A percentile compares a stretch with the other conserved stretches of the same genome.
Evolutionary conservation across 371 early-diverging fungal species (phyloP).

Genomic region (Mucor racemosus): DNA sequence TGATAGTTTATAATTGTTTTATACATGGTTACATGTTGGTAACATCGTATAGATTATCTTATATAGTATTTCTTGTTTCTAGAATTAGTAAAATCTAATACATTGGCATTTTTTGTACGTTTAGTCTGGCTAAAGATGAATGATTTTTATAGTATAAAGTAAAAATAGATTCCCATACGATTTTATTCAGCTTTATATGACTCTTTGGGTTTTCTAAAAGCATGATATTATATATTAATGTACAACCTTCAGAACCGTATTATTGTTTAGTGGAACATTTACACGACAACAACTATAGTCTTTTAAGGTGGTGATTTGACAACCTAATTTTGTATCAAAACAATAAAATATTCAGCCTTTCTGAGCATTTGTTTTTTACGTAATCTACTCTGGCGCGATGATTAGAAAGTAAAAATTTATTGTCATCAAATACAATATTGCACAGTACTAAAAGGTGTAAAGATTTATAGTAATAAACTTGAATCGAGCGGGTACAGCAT

Average conservation of each 20-base stretch:
- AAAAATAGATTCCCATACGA: background rate
- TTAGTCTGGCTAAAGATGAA: background rate
- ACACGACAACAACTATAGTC: background rate
- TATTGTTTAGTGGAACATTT: background rate
- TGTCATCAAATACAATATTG: too few species aligned
- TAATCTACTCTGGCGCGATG: too few species aligned
- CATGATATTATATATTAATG: background rate
- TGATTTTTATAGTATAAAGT: background rate
- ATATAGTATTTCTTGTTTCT: background rate
- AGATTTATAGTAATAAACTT: too few species aligned
- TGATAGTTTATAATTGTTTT: too few species aligned
- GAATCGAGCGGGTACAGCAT: too few species aligned
- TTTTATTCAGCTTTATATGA: background rate
- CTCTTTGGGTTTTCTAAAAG: background rate
- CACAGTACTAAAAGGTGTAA: too few species aligned
- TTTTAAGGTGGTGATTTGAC: background rate
- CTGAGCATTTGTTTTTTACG: too few species aligned
- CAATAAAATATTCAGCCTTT: constrained; percentile 2
- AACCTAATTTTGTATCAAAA: background rate
- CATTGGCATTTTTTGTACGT: constrained; percentile 4
- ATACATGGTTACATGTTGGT: too few species aligned
- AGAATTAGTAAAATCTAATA: too few species aligned
- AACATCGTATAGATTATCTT: background rate
- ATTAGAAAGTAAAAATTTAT: too few species aligned
- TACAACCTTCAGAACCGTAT: background rate